Evolutionary conservation across 2,329 filamentous ascomycete genomes (phyloP).

Genomic region (Dothideomycetes sp.): DNA sequence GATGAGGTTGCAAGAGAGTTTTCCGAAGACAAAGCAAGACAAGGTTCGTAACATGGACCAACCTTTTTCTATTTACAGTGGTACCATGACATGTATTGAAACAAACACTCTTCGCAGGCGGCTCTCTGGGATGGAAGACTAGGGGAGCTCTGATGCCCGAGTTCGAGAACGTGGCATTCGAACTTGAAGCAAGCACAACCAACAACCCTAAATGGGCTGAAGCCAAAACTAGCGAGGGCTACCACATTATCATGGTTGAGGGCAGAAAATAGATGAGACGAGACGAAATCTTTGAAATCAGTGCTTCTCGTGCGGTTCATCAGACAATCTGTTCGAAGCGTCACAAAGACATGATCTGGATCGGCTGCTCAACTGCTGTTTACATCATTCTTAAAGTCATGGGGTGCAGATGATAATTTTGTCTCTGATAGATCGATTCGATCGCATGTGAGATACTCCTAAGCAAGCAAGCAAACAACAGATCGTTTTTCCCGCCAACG

Average conservation of each 20-base stretch:
- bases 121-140: conserved; percentile 63
- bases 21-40: conserved; percentile 67
- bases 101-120: conserved; percentile 40
- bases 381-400: no score
- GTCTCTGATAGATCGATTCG: no score
- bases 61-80: background rate
- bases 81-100: background rate
- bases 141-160: conserved; percentile 57
- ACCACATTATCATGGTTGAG: conserved; percentile 74
- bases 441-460: no score
- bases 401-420: no score
- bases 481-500: no score
- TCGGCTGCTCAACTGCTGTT: no score
- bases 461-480: no score
- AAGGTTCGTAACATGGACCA: conserved; percentile 34
- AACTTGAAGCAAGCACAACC: conserved; percentile 57
- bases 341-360: no score
- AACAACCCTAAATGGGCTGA: conserved; percentile 57
- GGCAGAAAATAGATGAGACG: conserved; percentile 47
- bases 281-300: no score
- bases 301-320: no score
- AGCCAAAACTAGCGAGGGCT: conserved; percentile 65
- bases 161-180: conserved; percentile 66
- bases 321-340: no score
- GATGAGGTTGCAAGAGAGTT: conserved; percentile 64